Percentiles rank a stretch among this genome's conserved stretches.
Evolutionary conservation across 768 basidiomycete genomes (phyloP).

Genomic region (Panaeolus papilionaceus): DNA sequence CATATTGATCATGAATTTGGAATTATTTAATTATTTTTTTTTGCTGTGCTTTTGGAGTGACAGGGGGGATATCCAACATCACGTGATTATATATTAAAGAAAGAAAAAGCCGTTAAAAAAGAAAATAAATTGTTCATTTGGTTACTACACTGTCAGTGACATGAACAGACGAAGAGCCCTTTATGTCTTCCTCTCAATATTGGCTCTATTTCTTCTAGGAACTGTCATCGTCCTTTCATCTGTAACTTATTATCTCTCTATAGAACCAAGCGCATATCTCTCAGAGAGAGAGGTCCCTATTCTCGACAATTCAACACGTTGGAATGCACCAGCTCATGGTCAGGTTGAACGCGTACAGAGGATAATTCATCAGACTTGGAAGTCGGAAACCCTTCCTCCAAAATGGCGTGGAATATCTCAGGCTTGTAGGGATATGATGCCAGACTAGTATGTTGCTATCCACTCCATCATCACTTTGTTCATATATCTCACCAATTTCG

Average conservation of each 20-base stretch:
- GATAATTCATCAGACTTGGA: constrained; percentile 99
- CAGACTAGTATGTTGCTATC: constrained; percentile 81
- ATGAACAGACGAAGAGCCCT: constrained; percentile 55
- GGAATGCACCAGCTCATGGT: constrained; percentile 67
- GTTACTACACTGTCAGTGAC: constrained; percentile 21
- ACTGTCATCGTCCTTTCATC: constrained; percentile 93
- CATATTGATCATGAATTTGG: constrained; percentile 57
- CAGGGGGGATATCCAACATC: not conserved
- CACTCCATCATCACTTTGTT: constrained; percentile 9
- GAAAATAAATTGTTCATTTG: not conserved
- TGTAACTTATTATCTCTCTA: constrained; percentile 87
- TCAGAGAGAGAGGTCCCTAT: constrained; percentile 76
- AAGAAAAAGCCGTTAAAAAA: not conserved
- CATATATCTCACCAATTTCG: constrained; percentile 15
- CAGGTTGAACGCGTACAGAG: constrained; percentile 82
- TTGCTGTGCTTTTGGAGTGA: not conserved
- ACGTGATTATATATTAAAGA: not conserved
- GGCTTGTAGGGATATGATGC: constrained; percentile 89
- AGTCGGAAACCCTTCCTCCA: constrained; percentile 82
- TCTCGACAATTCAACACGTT: constrained; percentile 58
- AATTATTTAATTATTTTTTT: not conserved
- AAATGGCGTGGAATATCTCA: constrained; percentile 84
- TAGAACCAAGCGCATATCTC: constrained; percentile 80
- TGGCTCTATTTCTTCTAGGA: constrained; percentile 83
- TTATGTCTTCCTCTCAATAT: constrained; percentile 50